Evolutionary conservation across 2,329 filamentous ascomycete genomes (phyloP).

Genomic region (Aspergillus texensis): DNA sequence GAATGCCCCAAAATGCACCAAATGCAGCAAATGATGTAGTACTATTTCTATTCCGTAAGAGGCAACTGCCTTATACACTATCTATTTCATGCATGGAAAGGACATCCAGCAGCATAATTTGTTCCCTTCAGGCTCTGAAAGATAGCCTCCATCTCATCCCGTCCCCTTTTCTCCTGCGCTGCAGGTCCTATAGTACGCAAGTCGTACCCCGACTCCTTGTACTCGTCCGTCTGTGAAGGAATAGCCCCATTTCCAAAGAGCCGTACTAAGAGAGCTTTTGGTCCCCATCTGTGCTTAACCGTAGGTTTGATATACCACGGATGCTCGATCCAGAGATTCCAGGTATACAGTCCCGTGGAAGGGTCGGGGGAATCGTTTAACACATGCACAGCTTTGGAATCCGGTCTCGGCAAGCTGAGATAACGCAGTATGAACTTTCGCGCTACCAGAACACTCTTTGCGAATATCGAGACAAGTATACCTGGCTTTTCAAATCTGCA

Average conservation of each 20-base stretch:
- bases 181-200: conserved; percentile 17
- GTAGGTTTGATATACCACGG: conserved; percentile 29
- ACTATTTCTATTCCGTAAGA: neutral
- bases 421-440: conserved; percentile 10
- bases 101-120: conserved; percentile 10
- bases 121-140: conserved; percentile 4
- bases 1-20: neutral
- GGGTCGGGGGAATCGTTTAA: conserved; percentile 11
- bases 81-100: conserved; percentile 6
- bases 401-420: conserved; percentile 11
- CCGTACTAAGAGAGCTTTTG: conserved; percentile 15
- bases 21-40: neutral
- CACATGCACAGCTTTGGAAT: conserved; percentile 7
- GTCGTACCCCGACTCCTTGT: conserved; percentile 15
- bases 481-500: neutral
- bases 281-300: conserved; percentile 18
- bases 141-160: conserved; percentile 17
- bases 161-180: conserved; percentile 16
- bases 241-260: conserved; percentile 17
- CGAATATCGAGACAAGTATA: neutral
- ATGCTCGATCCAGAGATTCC: conserved; percentile 15
- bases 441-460: neutral
- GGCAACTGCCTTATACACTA: neutral
- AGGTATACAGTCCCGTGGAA: conserved; percentile 8
- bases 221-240: conserved; percentile 7